Percentiles rank a stretch among this genome's conserved stretches.
Evolutionary conservation across 106 monocot genomes (phyloP).

Genomic region (Phalaenopsis equestris): DNA sequence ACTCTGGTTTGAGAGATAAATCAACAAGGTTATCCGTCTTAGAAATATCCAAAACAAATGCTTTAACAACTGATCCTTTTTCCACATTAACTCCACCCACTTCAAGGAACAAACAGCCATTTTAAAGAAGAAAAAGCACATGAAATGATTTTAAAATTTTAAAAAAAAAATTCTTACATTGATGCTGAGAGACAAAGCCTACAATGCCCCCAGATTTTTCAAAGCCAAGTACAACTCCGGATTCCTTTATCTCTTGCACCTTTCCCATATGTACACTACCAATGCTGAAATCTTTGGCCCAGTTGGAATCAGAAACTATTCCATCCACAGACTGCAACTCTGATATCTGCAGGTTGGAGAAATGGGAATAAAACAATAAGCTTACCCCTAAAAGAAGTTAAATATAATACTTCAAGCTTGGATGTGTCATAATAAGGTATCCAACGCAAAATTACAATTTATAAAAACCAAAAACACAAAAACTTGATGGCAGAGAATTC

Average conservation of each 20-base stretch:
- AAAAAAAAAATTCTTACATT: slow-evolving; percentile 38
- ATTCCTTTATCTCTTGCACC: slow-evolving; percentile 74
- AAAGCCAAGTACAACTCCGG: slow-evolving; percentile 71
- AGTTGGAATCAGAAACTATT: slow-evolving; percentile 21
- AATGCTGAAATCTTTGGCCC: slow-evolving; percentile 38
- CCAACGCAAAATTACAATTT: background rate
- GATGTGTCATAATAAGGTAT: background rate
- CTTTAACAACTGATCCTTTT: slow-evolving; percentile 51
- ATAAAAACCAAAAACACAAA: background rate
- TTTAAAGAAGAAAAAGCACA: background rate
- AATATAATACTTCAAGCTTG: background rate
- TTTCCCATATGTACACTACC: slow-evolving; percentile 70
- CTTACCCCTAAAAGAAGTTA: background rate
- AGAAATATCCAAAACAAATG: slow-evolving; percentile 62
- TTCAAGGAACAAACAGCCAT: slow-evolving; percentile 17
- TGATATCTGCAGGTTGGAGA: slow-evolving; percentile 43
- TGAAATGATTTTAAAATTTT: background rate
- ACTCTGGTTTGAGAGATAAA: slow-evolving; percentile 71
- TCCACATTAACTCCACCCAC: slow-evolving; percentile 55
- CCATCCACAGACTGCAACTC: slow-evolving; percentile 31
- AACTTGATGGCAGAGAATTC: background rate
- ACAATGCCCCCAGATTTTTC: slow-evolving; percentile 56
- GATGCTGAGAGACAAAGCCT: slow-evolving; percentile 80
- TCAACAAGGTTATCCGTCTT: slow-evolving; percentile 62
- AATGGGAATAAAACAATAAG: slow-evolving; percentile 1